Evolutionary conservation across 1,139 yeast genomes (phyloP).

Genomic region (Suhomyces chickasaworum): DNA sequence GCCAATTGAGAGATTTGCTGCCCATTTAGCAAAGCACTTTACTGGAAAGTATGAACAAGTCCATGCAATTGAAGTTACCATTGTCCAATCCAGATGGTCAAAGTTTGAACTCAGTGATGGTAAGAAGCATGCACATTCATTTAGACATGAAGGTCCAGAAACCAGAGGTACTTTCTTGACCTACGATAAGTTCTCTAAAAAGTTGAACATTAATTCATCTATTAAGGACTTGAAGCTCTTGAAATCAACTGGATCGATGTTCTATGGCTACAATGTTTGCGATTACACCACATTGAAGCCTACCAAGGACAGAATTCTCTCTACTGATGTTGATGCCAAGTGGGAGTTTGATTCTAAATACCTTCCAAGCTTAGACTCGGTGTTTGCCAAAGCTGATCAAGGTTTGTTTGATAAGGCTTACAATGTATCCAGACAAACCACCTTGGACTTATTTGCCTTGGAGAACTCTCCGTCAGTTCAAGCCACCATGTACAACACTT

Average conservation of each 20-base stretch:
- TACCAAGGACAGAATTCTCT: constrained; percentile 78
- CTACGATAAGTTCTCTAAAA: constrained; percentile 49
- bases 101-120: constrained; percentile 70
- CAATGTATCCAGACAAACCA: constrained; percentile 61
- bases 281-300: constrained; percentile 87
- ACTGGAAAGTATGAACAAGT: constrained; percentile 74
- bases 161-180: constrained; percentile 62
- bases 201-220: constrained; percentile 63
- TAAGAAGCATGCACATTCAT: constrained; percentile 77
- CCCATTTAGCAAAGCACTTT: constrained; percentile 80
- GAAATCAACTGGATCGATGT: constrained; percentile 93
- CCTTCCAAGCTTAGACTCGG: constrained; percentile 52
- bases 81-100: constrained; percentile 77
- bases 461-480: constrained; percentile 92
- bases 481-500: constrained; percentile 95
- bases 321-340: constrained; percentile 79
- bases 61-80: constrained; percentile 64
- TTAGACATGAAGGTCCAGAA: constrained; percentile 82
- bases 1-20: constrained; percentile 91
- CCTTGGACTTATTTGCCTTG: constrained; percentile 75
- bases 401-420: constrained; percentile 70
- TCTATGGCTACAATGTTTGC: constrained; percentile 81
- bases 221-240: constrained; percentile 83
- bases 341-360: constrained; percentile 65
- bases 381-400: constrained; percentile 53